These are phyloP conservation scores for Borealophlyctis nickersoniae DNA, from an alignment of 192 early-diverging fungal species.

Conservation along the genomic window DNA sequence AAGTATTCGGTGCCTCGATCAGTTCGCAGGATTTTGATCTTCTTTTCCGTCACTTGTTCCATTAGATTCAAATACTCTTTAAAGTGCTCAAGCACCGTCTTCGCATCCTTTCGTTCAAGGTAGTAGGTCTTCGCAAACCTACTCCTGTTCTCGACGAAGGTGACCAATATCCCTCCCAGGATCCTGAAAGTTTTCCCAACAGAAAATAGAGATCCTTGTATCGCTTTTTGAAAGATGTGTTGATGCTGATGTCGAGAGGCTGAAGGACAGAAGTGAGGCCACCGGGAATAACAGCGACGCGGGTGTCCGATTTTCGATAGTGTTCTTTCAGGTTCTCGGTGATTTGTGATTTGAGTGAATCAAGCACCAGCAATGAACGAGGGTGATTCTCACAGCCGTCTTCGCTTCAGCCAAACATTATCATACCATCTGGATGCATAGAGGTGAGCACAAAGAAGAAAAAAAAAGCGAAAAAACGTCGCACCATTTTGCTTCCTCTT, in stretches of 20 bases:
- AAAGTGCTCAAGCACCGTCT: neutral
- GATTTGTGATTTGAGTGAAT: neutral
- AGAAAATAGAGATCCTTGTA: conserved; percentile 9
- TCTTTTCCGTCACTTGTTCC: neutral
- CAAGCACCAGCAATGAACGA: too few relatives aligned
- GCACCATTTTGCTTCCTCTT: neutral
- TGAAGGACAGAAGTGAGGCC: conserved; percentile 14
- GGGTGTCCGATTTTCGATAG: neutral
- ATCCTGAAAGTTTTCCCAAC: too few relatives aligned
- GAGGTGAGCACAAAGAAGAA: too few relatives aligned
- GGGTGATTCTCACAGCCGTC: too few relatives aligned
- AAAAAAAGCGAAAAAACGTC: too few relatives aligned
- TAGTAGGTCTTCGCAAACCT: too few relatives aligned
- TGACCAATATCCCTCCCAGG: too few relatives aligned
- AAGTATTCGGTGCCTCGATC: neutral
- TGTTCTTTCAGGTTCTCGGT: neutral
- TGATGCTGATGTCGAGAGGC: conserved; percentile 12
- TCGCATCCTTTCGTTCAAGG: neutral
- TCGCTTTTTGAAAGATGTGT: conserved; percentile 10
- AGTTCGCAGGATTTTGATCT: neutral
- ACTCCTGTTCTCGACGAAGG: conserved; percentile 1
- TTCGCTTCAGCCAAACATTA: too few relatives aligned
- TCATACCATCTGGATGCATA: too few relatives aligned
- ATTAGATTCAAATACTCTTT: neutral
- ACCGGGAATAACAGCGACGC: conserved; percentile 6